These are phyloP conservation scores for Podosphaera xanthii DNA, from an alignment of 2,329 filamentous ascomycete genomes.

Conservation along the genomic window DNA sequence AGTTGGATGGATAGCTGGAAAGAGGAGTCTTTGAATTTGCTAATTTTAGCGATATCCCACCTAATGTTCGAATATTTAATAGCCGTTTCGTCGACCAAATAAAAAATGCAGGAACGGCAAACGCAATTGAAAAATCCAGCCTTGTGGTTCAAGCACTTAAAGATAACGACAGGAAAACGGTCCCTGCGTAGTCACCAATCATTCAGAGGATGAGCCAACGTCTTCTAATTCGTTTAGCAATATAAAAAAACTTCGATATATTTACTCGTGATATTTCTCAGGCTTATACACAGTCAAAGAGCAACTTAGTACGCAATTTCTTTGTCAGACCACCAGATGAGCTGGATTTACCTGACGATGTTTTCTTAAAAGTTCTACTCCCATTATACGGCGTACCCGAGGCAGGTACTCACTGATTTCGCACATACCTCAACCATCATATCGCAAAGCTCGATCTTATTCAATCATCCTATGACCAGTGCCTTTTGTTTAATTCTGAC, in stretches of 20 bases:
- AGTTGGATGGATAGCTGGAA: not conserved
- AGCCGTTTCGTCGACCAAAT: conserved; percentile 5
- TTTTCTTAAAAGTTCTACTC: not conserved
- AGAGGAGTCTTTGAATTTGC: not conserved
- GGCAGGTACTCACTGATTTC: not conserved
- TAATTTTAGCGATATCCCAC: not conserved
- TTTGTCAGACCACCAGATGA: not conserved
- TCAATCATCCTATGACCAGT: not conserved
- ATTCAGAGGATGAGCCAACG: conserved; percentile 4
- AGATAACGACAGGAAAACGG: conserved; percentile 2
- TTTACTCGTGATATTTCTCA: conserved; percentile 2
- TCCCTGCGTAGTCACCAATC: conserved; percentile 5
- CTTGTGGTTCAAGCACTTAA: conserved; percentile 4
- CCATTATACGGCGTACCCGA: not conserved
- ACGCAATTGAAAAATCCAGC: conserved; percentile 1
- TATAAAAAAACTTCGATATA: not conserved
- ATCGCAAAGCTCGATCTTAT: not conserved
- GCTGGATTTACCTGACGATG: not conserved
- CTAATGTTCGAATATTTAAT: conserved; percentile 2
- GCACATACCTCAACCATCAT: not conserved
- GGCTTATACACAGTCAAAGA: not conserved
- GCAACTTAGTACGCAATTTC: not conserved
- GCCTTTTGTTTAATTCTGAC: not conserved
- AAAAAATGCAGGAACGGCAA: conserved; percentile 3
- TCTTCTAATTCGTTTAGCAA: conserved; percentile 3